Conservation (phyloP, 2,329 filamentous ascomycete species). For the Beauveria scarabaeidicola region DNA sequence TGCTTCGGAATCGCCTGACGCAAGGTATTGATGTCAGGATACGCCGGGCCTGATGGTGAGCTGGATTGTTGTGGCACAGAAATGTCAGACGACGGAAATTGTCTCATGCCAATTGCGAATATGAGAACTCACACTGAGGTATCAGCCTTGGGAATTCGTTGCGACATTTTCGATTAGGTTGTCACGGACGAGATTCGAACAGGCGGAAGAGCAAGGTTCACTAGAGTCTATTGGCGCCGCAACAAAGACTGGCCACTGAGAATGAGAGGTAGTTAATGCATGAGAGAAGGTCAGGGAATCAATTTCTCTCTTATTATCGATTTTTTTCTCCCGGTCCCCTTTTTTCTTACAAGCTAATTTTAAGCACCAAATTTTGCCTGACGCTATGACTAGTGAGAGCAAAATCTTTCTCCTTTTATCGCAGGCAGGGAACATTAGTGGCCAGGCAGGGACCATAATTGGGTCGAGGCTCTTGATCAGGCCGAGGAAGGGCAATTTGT, state of each 20-base stretch:
- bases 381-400: not conserved
- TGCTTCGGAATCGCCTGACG: conserved; percentile 49
- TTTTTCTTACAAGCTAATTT: conserved; percentile 5
- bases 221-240: not conserved
- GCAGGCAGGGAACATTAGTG: not conserved
- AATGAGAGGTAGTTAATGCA: not conserved
- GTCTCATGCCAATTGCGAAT: not conserved
- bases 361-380: not conserved
- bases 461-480: not conserved
- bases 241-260: not conserved
- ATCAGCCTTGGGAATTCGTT: conserved; percentile 1
- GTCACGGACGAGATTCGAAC: not conserved
- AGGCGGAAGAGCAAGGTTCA: not conserved
- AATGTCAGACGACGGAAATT: not conserved
- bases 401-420: not conserved
- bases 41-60: conserved; percentile 13
- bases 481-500: not conserved
- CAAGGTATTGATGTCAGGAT: conserved; percentile 41
- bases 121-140: conserved; percentile 1
- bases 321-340: not conserved
- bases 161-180: not conserved
- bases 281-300: not conserved
- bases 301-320: not conserved
- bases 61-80: not conserved
- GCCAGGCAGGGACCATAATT: not conserved